phyloP scores from a whole-genome alignment of 2,329 filamentous ascomycete species.

The Penicillium sp. region DNA sequence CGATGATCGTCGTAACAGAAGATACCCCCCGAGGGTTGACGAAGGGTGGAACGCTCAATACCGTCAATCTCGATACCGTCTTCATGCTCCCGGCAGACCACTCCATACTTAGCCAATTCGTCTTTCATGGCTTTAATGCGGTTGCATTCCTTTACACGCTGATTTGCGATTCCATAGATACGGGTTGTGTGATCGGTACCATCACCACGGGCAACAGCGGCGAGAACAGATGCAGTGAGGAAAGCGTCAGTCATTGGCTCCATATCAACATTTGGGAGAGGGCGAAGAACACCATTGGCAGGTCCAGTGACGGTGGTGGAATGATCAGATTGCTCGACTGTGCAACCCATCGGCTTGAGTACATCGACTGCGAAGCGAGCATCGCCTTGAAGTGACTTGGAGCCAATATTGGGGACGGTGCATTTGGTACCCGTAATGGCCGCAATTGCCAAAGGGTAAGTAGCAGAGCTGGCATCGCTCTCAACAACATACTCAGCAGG shows the following conservation, averaged over 20 bases:
- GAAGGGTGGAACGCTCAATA: conserved; percentile 46
- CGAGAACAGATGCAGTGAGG: conserved; percentile 86
- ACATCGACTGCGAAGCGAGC: conserved; percentile 90
- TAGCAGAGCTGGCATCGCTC: conserved; percentile 95
- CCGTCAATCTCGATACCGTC: conserved; percentile 76
- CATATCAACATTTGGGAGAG: conserved; percentile 85
- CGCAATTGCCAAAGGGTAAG: conserved; percentile 87
- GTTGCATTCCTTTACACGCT: conserved; percentile 97
- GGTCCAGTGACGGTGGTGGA: conserved; percentile 94
- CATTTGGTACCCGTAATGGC: conserved; percentile 94
- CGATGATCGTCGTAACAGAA: conserved; percentile 97
- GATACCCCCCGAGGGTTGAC: conserved; percentile 60
- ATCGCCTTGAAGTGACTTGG: conserved; percentile 85
- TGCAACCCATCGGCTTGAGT: conserved; percentile 86
- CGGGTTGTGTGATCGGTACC: conserved; percentile 59
- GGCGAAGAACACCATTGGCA: conserved; percentile 63
- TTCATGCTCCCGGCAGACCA: conserved; percentile 77
- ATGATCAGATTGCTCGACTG: conserved; percentile 71
- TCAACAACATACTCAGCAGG: conserved; percentile 84
- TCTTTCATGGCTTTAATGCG: conserved; percentile 93
- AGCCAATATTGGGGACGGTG: conserved; percentile 94
- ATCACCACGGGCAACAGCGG: conserved; percentile 75
- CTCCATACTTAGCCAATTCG: conserved; percentile 88
- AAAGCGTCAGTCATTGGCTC: conserved; percentile 99
- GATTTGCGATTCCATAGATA: conserved; percentile 93